Evolutionary conservation across 768 basidiomycete genomes (phyloP).

Genomic region (Xerocomus potaroensis): DNA sequence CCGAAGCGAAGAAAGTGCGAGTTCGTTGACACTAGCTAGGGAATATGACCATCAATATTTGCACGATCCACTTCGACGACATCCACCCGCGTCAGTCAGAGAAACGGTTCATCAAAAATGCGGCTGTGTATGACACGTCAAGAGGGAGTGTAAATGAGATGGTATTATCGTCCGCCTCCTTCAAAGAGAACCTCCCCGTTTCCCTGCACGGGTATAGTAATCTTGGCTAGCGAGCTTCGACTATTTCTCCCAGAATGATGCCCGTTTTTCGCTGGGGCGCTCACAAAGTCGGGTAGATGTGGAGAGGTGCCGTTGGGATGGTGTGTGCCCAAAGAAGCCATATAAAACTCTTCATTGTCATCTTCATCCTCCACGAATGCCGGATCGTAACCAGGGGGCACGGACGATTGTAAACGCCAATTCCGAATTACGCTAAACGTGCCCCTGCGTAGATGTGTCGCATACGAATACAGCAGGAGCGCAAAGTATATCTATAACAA

Average conservation of each 20-base stretch:
- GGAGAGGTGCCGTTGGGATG: conserved; percentile 40
- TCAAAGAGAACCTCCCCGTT: conserved; percentile 59
- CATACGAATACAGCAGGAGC: conserved; percentile 87
- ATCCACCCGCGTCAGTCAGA: neutral
- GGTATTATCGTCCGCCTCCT: conserved; percentile 45
- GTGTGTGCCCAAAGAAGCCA: conserved; percentile 52
- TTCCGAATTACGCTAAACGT: conserved; percentile 77
- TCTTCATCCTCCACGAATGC: conserved; percentile 53
- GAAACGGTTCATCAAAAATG: conserved; percentile 7
- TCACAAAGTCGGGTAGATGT: conserved; percentile 62
- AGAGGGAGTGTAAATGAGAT: conserved; percentile 15
- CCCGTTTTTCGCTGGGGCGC: conserved; percentile 41
- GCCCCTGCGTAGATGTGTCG: conserved; percentile 85
- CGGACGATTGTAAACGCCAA: conserved; percentile 21
- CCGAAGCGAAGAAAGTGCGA: conserved; percentile 20
- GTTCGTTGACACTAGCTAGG: conserved; percentile 25
- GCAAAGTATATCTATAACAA: conserved; percentile 80
- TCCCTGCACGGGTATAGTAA: conserved; percentile 38
- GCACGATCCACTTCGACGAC: neutral
- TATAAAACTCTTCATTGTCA: conserved; percentile 65
- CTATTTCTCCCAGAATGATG: conserved; percentile 26
- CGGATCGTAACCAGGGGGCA: conserved; percentile 23
- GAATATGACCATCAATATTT: neutral
- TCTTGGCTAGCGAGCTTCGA: conserved; percentile 22
- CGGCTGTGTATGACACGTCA: conserved; percentile 10